Conservation (phyloP, 1,139 yeast genomes). For the Geotrichum bryndzae region DNA sequence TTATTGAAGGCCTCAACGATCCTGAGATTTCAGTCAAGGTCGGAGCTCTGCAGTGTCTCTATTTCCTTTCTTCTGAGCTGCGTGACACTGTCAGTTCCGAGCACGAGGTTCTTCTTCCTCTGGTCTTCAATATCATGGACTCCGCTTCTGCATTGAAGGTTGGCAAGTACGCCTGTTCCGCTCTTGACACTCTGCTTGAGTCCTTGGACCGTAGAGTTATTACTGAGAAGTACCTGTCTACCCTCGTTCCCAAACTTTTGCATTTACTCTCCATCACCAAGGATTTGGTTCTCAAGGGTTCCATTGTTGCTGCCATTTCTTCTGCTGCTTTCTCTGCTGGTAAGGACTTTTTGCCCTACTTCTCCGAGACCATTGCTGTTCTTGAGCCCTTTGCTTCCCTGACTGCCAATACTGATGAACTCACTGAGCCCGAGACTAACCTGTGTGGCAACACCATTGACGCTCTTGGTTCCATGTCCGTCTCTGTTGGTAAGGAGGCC, state of each 20-base stretch:
- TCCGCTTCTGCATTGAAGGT: slow-evolving; percentile 76
- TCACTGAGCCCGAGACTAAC: slow-evolving; percentile 37
- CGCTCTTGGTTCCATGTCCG: slow-evolving; percentile 89
- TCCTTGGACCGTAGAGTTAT: slow-evolving; percentile 80
- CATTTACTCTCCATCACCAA: slow-evolving; percentile 64
- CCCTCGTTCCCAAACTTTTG: slow-evolving; percentile 84
- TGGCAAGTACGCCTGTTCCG: slow-evolving; percentile 85
- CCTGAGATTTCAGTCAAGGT: slow-evolving; percentile 70
- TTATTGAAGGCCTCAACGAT: slow-evolving; percentile 75
- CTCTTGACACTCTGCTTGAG: slow-evolving; percentile 87
- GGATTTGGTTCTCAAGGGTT: slow-evolving; percentile 67
- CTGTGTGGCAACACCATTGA: slow-evolving; percentile 89
- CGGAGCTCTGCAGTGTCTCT: slow-evolving; percentile 78
- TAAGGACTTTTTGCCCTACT: slow-evolving; percentile 77
- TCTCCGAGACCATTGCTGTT: slow-evolving; percentile 69
- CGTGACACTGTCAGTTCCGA: slow-evolving; percentile 78
- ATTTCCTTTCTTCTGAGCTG: slow-evolving; percentile 73
- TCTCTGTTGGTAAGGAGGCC: slow-evolving; percentile 89
- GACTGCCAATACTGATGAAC: slow-evolving; percentile 26
- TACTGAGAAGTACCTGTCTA: slow-evolving; percentile 72
- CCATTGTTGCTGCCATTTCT: slow-evolving; percentile 93
- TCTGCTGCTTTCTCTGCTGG: slow-evolving; percentile 96
- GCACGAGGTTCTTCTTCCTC: slow-evolving; percentile 77
- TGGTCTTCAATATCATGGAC: slow-evolving; percentile 82
- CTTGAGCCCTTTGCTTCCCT: slow-evolving; percentile 75